These are phyloP conservation scores for Metschnikowia chrysomelidarum DNA, from an alignment of 805 yeast genomes.

Conservation along the genomic window DNA sequence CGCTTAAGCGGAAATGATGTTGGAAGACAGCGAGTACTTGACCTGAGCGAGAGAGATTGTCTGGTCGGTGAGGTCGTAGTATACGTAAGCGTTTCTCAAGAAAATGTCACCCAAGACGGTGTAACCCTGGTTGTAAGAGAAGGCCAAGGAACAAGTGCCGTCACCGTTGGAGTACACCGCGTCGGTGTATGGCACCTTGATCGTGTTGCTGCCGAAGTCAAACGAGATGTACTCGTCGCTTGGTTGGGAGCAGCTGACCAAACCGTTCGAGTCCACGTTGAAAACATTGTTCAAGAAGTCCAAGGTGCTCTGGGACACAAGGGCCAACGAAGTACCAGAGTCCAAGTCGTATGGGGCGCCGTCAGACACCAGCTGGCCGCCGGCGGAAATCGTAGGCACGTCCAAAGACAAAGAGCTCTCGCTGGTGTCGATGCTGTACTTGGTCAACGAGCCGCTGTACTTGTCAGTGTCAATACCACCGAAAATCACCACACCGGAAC, in stretches of 20 bases:
- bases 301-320: conserved; percentile 9
- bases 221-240: conserved; percentile 14
- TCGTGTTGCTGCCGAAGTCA: conserved; percentile 12
- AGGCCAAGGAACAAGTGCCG: conserved; percentile 15
- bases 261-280: conserved; percentile 7
- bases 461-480: conserved; percentile 44
- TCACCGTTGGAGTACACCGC: conserved; percentile 11
- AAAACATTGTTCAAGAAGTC: conserved; percentile 10
- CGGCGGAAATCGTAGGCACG: conserved; percentile 8
- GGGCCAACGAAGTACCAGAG: conserved; percentile 16
- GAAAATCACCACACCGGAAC: conserved; percentile 34
- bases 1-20: conserved; percentile 13
- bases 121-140: conserved; percentile 10
- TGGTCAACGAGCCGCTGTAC: conserved; percentile 20
- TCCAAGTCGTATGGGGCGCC: conserved; percentile 13
- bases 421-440: conserved; percentile 5
- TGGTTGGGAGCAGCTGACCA: conserved; percentile 16
- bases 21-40: conserved; percentile 11
- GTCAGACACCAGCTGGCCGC: conserved; percentile 8
- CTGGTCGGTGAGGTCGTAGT: conserved; percentile 19
- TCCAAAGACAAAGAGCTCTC: conserved; percentile 9
- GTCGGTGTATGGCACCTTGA: conserved; percentile 12
- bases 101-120: conserved; percentile 19
- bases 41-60: conserved; percentile 17
- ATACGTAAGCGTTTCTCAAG: conserved; percentile 20